phyloP scores from a whole-genome alignment of 2,329 filamentous ascomycete genomes.

The Xylaria multiplex region DNA sequence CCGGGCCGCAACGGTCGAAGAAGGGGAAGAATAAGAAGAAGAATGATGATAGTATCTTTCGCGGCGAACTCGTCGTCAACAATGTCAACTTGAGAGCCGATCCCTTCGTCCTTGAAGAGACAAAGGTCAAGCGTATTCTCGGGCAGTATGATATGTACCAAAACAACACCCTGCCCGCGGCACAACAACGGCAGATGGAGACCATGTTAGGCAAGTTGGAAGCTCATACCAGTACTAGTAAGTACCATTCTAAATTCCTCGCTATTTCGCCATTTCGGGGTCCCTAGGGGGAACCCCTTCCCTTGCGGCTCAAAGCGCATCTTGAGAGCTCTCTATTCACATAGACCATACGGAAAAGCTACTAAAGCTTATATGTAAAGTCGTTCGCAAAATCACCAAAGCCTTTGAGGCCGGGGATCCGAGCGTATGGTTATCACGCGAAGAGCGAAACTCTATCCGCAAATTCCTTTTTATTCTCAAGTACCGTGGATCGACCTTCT shows the following conservation, averaged over 20 bases:
- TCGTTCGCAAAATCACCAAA: slow-evolving; percentile 38
- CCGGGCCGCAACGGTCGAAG: slow-evolving; percentile 22
- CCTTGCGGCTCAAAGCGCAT: neutral
- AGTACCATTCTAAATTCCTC: slow-evolving; percentile 3
- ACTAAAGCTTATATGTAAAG: slow-evolving; percentile 6
- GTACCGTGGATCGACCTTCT: slow-evolving; percentile 53
- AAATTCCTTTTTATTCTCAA: slow-evolving; percentile 60
- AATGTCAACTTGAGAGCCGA: slow-evolving; percentile 39
- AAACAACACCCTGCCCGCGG: slow-evolving; percentile 34
- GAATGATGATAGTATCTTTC: slow-evolving; percentile 31
- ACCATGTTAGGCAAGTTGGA: slow-evolving; percentile 44
- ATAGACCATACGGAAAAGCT: neutral
- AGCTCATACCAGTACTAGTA: slow-evolving; percentile 30
- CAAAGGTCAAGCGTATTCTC: slow-evolving; percentile 39
- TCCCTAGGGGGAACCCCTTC: too few relatives aligned
- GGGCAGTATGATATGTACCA: slow-evolving; percentile 46
- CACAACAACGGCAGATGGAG: slow-evolving; percentile 43
- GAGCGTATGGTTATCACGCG: slow-evolving; percentile 36
- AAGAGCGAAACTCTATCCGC: slow-evolving; percentile 50
- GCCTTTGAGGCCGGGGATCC: slow-evolving; percentile 30
- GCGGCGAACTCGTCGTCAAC: slow-evolving; percentile 43
- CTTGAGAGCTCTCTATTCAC: neutral
- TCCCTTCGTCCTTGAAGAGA: slow-evolving; percentile 36
- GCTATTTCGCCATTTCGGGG: neutral
- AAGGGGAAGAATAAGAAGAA: slow-evolving; percentile 29